phyloP scores from a whole-genome alignment of 495 filamentous ascomycete genomes.

The Aspergillus sparsus region DNA sequence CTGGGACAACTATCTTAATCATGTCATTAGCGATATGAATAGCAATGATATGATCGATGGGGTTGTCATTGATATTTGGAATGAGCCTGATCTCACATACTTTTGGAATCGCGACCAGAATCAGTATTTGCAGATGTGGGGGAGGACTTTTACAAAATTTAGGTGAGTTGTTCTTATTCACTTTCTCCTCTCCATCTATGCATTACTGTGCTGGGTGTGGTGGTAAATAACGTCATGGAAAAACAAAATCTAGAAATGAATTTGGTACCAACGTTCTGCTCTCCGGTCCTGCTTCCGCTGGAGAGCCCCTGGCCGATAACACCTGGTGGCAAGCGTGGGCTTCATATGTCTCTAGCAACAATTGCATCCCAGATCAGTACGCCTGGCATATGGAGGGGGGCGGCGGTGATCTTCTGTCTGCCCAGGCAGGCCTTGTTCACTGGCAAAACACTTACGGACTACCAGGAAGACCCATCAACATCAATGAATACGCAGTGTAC shows the following conservation, averaged over 20 bases:
- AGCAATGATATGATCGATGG: background rate
- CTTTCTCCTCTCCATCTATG: background rate
- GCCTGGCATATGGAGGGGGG: slow-evolving; percentile 3
- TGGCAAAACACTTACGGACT: slow-evolving; percentile 27
- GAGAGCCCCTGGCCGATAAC: background rate
- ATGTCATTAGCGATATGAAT: background rate
- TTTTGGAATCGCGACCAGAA: background rate
- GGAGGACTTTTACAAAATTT: background rate
- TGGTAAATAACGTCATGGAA: no score
- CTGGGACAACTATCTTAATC: slow-evolving; percentile 2
- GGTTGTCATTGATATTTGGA: background rate
- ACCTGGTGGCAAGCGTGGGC: slow-evolving; percentile 2
- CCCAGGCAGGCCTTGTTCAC: background rate
- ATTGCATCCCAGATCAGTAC: background rate
- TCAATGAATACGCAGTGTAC: slow-evolving; percentile 44
- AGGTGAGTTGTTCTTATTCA: background rate
- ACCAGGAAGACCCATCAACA: slow-evolving; percentile 38
- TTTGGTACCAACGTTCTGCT: background rate
- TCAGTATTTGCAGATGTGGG: slow-evolving; percentile 2
- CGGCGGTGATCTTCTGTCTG: background rate
- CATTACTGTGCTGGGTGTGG: no score
- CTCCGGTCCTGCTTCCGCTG: background rate
- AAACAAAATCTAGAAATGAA: background rate
- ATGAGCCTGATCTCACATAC: background rate
- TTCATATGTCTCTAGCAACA: background rate